Evolutionary conservation across 1,284 basidiomycete species (phyloP), one percentile per base, ranked within the genome.

Genomic region (Trichosporon asahii): DNA sequence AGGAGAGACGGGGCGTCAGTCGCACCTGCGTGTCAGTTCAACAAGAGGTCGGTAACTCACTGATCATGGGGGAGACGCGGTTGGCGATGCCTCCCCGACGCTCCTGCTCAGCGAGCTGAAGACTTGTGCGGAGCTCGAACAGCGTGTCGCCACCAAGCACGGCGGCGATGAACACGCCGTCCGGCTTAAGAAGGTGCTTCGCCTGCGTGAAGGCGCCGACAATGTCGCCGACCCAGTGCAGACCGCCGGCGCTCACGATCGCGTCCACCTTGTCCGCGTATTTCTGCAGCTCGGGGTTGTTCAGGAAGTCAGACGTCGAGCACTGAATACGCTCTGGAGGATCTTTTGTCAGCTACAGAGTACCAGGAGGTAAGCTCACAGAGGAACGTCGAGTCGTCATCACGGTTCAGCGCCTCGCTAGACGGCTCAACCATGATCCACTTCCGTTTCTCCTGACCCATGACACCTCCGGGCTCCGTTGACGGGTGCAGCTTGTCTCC

Each of bases 191-290:
- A 2, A 91, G 89, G 81, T 94, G 90, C 75, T 88, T 89, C 70
- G 98, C 93, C 80, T 99, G 97, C 12, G 95, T 88, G 29, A 99
- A 87, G 0, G 90, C 87, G n/a, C 94, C 94, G 71, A 95, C 96
- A 14, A 99, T 88, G 84, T 99, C 97, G 77, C 99, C 99, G 9
- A 98, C 90, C 97, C 97, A 99, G 78, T 99, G 97, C 67, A 99
- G 86, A 69, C 90, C 91, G 2, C 97, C 87, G 77, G 92, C 94
- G 15, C 93, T 95, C 35, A 98, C 90, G 61, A 99, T 89, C 49
- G 93, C 94, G 80, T 99, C 96, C 79, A 96, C 90, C 23, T 91
- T 92, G 70, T 91, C 88, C 12, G 23, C 29, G 53, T 71, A 53
- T 5, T 44, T 76, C 14, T 87, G 86, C 29, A 98, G 70, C 46